Conservation (phyloP, 768 basidiomycete species). For the Tylopilus subfusipes region DNA sequence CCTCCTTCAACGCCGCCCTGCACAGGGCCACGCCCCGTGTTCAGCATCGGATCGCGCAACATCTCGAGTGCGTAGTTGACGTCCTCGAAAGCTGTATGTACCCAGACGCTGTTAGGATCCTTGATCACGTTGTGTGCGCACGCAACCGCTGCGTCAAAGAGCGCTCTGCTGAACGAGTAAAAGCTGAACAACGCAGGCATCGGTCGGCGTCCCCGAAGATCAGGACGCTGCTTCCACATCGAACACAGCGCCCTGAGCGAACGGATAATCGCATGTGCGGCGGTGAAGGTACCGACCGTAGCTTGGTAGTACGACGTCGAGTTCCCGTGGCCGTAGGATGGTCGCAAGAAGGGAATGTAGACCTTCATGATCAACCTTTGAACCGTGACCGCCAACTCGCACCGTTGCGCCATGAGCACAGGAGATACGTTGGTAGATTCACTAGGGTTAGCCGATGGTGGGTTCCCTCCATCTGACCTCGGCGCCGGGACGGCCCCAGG, state of each 20-base stretch:
- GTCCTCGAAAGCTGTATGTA: slow-evolving; percentile 45
- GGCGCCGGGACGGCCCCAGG: slow-evolving; percentile 13
- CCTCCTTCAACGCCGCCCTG: slow-evolving; percentile 33
- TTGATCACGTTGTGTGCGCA: slow-evolving; percentile 61
- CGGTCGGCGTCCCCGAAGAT: slow-evolving; percentile 31
- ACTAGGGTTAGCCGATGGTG: slow-evolving; percentile 8
- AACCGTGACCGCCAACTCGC: slow-evolving; percentile 58
- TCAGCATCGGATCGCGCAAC: slow-evolving; percentile 35
- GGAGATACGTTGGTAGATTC: slow-evolving; percentile 29
- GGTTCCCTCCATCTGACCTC: slow-evolving; percentile 6
- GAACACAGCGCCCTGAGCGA: slow-evolving; percentile 44
- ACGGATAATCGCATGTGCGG: slow-evolving; percentile 62
- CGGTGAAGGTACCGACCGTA: slow-evolving; percentile 54
- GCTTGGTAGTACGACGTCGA: slow-evolving; percentile 46
- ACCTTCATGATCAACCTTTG: slow-evolving; percentile 59
- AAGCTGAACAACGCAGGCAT: slow-evolving; percentile 50
- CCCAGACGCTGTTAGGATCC: slow-evolving; percentile 47
- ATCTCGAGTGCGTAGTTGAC: slow-evolving; percentile 43
- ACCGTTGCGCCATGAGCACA: slow-evolving; percentile 47
- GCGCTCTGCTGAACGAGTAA: slow-evolving; percentile 55
- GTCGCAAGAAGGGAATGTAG: slow-evolving; percentile 64
- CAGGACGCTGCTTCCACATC: slow-evolving; percentile 37
- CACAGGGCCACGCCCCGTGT: slow-evolving; percentile 31
- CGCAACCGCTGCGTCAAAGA: slow-evolving; percentile 65
- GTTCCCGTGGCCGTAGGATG: slow-evolving; percentile 25